A percentile compares a stretch with the other conserved stretches of the same genome.
Conservation (phyloP, 2,329 filamentous ascomycete species). For the Penicillium freii region DNA sequence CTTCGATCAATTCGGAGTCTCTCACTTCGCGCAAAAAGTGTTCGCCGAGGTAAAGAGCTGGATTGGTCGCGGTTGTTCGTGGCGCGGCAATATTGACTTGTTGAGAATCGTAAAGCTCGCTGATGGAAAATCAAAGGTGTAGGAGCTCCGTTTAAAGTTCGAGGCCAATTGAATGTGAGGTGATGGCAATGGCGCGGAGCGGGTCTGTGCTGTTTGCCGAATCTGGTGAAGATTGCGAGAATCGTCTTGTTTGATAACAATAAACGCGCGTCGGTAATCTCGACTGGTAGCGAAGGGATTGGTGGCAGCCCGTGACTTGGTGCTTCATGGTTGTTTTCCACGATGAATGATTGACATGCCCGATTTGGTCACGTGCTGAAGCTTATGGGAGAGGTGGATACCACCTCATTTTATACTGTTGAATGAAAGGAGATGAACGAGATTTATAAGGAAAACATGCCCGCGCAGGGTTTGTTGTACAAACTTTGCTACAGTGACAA, state of each 20-base stretch:
- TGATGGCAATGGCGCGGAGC: neutral
- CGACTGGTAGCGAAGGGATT: neutral
- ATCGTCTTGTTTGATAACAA: neutral
- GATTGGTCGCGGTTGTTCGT: neutral
- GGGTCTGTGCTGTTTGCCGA: neutral
- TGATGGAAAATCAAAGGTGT: neutral
- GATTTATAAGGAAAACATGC: neutral
- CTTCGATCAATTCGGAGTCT: neutral
- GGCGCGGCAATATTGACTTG: neutral
- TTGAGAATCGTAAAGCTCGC: neutral
- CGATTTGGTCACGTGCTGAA: constrained; percentile 9
- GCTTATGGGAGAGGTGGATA: neutral
- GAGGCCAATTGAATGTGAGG: neutral
- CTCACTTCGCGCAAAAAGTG: constrained; percentile 3
- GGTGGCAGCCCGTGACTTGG: neutral
- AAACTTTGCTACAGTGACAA: neutral
- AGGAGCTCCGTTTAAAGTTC: neutral
- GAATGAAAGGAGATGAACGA: neutral
- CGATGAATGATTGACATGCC: constrained; percentile 5
- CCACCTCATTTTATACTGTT: neutral
- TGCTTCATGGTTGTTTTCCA: constrained; percentile 9
- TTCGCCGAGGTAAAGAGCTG: neutral
- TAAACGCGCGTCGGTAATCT: neutral
- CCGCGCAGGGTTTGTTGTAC: neutral
- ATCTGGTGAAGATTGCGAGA: neutral